Conservation (phyloP, 805 yeast genomes). For the Wickerhamiella slavikovae region DNA sequence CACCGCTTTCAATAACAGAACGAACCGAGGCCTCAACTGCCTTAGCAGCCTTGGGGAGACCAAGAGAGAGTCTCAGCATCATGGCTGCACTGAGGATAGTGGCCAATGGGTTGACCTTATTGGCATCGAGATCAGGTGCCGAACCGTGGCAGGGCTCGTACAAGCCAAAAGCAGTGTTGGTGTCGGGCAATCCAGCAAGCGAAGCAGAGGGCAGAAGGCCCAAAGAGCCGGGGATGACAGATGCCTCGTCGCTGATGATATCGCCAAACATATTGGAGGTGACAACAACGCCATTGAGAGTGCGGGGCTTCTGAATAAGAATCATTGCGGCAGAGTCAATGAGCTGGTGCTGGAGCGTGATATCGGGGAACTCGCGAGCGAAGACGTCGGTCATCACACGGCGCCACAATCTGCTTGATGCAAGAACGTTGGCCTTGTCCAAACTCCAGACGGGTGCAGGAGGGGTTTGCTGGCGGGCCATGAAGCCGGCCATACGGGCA, state of each 20-base stretch:
- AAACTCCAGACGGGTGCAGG: conserved; percentile 91
- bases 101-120: conserved; percentile 89
- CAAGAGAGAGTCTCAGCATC: conserved; percentile 87
- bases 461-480: conserved; percentile 83
- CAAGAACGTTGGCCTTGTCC: conserved; percentile 94
- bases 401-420: conserved; percentile 93
- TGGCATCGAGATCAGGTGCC: conserved; percentile 79
- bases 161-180: conserved; percentile 82
- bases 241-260: conserved; percentile 93
- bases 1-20: conserved; percentile 56
- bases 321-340: conserved; percentile 99
- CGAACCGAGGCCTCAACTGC: conserved; percentile 80
- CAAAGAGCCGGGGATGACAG: conserved; percentile 92
- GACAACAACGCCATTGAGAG: conserved; percentile 77
- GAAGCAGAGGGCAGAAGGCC: conserved; percentile 95
- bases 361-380: conserved; percentile 72
- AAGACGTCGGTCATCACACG: conserved; percentile 75
- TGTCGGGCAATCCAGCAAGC: conserved; percentile 88
- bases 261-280: conserved; percentile 98
- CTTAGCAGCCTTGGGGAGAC: conserved; percentile 63
- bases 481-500: conserved; percentile 94
- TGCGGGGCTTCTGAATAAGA: conserved; percentile 74
- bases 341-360: conserved; percentile 76
- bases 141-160: conserved; percentile 98
- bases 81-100: conserved; percentile 89